Evolutionary conservation across 176 grass and related monocot species (phyloP).

Genomic region (Urochloa ruziziensis): DNA sequence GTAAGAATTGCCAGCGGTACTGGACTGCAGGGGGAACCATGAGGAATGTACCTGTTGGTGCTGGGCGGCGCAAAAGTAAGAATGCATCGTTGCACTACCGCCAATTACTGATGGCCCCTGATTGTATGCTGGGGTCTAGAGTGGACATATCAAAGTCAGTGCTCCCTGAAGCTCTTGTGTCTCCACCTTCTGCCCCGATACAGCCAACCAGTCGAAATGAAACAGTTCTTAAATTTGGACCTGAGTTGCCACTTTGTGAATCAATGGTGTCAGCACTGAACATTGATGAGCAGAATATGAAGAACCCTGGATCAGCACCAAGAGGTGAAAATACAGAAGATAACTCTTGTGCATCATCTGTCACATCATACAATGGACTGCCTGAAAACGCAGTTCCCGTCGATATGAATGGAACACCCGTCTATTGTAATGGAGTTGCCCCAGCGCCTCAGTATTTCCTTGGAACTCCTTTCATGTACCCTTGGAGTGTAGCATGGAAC

Average conservation of each 20-base stretch:
- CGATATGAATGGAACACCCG: constrained; percentile 41
- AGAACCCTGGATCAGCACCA: constrained; percentile 21
- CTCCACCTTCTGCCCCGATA: constrained; percentile 30
- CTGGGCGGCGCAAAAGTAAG: constrained; percentile 85
- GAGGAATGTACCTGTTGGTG: constrained; percentile 84
- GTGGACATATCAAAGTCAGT: constrained; percentile 41
- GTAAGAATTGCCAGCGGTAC: constrained; percentile 87
- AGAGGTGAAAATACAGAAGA: constrained; percentile 44
- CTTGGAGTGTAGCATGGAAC: constrained; percentile 68
- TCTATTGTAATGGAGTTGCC: constrained; percentile 53
- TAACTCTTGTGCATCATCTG: constrained; percentile 39
- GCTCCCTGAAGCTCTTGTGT: constrained; percentile 38
- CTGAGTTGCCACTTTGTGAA: constrained; percentile 77
- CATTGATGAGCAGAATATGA: constrained; percentile 57
- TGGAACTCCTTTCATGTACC: constrained; percentile 70
- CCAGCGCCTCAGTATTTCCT: constrained; percentile 67
- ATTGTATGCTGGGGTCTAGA: constrained; percentile 47
- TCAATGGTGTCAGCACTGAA: constrained; percentile 78
- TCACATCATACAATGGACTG: constrained; percentile 32
- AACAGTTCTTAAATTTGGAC: constrained; percentile 75
- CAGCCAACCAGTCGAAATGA: constrained; percentile 39
- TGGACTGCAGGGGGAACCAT: constrained; percentile 86
- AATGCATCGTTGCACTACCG: constrained; percentile 53
- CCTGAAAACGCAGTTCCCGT: constrained; percentile 12
- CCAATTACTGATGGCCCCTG: constrained; percentile 57